phyloP scores from a whole-genome alignment of 371 early-diverging fungal species.

The Apophysomyces variabilis region DNA sequence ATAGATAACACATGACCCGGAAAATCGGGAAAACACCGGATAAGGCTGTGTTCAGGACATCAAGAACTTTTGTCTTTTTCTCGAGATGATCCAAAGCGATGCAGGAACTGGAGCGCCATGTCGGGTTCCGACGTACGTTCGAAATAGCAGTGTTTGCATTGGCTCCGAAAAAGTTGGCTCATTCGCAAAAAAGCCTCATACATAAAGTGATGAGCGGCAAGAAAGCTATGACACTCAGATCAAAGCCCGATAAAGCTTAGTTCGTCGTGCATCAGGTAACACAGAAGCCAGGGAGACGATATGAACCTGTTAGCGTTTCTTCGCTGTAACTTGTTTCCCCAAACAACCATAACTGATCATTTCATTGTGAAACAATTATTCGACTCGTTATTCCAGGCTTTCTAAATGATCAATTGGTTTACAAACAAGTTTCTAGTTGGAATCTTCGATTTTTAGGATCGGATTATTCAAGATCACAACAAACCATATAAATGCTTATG shows the following conservation, averaged over 20 bases:
- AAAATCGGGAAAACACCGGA: not conserved
- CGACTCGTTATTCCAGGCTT: not conserved
- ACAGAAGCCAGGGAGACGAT: not conserved
- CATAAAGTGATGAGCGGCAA: not conserved
- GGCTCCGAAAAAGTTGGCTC: not conserved
- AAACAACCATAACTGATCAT: not conserved
- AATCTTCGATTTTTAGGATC: too few species aligned
- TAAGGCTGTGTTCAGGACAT: not conserved
- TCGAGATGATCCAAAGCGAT: not conserved
- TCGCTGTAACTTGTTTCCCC: not conserved
- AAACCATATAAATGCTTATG: too few species aligned
- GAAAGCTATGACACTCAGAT: not conserved
- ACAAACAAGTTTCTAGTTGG: too few species aligned
- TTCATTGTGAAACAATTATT: not conserved
- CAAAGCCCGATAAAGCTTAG: not conserved
- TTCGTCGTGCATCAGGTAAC: not conserved
- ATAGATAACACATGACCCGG: not conserved
- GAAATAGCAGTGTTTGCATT: not conserved
- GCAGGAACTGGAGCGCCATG: too few species aligned
- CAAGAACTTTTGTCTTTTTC: not conserved
- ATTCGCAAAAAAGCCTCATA: conserved; percentile 8
- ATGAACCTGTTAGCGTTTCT: not conserved
- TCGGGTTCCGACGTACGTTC: not conserved
- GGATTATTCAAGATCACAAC: too few species aligned
- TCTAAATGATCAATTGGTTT: not conserved